Conservation (phyloP, 2,329 filamentous ascomycete genomes). For the Ophiocordyceps sinensis region DNA sequence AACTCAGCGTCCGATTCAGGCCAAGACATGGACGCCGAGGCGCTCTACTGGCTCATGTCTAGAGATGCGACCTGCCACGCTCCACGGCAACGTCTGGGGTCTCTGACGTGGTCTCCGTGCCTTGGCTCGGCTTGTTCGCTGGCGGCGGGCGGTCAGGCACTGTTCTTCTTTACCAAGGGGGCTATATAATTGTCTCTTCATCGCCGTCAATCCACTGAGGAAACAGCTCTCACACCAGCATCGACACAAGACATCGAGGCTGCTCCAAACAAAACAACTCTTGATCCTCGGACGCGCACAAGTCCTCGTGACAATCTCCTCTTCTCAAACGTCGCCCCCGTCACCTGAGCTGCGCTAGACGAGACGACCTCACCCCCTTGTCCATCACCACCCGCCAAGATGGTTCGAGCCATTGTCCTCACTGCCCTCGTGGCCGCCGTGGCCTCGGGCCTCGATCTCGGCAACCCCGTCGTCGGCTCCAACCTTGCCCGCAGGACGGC, state of each 20-base stretch:
- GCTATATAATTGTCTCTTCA: no score
- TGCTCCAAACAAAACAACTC: no score
- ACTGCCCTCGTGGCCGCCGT: conserved; percentile 11
- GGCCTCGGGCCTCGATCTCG: conserved; percentile 7
- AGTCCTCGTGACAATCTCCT: no score
- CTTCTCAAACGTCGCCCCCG: no score
- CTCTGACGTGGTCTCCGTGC: neutral
- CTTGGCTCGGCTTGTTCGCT: neutral
- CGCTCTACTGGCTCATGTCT: neutral
- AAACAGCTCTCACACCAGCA: neutral
- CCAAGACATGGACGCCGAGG: neutral
- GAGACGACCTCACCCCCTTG: neutral
- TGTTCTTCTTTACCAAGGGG: neutral
- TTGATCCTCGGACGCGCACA: no score
- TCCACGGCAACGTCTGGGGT: neutral
- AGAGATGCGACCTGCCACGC: neutral
- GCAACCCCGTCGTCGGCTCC: conserved; percentile 6
- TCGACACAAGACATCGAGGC: neutral
- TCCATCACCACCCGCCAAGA: neutral
- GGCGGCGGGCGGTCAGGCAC: neutral
- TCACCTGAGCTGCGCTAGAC: neutral
- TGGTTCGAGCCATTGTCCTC: conserved; percentile 6
- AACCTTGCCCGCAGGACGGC: conserved; percentile 15
- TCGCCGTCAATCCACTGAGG: neutral
- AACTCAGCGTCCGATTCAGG: neutral